Conservation (phyloP, 108 stramenopile genomes). For the Cyclotella cryptica region DNA sequence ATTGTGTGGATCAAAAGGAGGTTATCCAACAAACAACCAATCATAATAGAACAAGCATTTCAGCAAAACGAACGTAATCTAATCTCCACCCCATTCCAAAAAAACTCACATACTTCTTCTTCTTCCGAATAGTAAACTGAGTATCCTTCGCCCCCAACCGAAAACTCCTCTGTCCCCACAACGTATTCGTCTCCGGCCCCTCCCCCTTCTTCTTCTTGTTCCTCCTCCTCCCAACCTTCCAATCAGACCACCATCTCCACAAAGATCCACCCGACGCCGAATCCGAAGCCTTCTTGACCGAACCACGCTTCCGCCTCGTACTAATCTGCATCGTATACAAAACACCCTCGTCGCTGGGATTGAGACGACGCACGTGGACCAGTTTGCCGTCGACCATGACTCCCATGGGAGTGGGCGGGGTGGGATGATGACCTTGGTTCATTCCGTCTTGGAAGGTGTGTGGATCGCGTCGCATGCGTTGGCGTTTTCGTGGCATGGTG, state of each 20-base stretch:
- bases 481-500: constrained; percentile 30
- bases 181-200: background rate
- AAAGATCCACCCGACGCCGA: background rate
- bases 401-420: background rate
- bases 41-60: too few species aligned
- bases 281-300: background rate
- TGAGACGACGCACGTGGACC: constrained; percentile 5
- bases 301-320: constrained; percentile 32
- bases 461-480: constrained; percentile 30
- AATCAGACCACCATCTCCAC: background rate
- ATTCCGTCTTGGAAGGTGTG: constrained; percentile 14
- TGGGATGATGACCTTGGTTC: background rate
- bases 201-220: background rate
- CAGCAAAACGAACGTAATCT: too few species aligned
- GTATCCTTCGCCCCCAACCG: background rate
- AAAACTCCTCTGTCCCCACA: background rate
- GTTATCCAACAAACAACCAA: too few species aligned
- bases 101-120: constrained; percentile 25
- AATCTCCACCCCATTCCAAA: background rate
- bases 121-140: constrained; percentile 27
- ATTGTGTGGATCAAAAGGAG: too few species aligned
- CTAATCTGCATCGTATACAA: constrained; percentile 43
- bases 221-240: background rate
- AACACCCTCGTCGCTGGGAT: constrained; percentile 29
- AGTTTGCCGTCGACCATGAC: background rate